Conservation (phyloP, 2,329 filamentous ascomycete genomes). For the Pyrenochaeta sp. region DNA sequence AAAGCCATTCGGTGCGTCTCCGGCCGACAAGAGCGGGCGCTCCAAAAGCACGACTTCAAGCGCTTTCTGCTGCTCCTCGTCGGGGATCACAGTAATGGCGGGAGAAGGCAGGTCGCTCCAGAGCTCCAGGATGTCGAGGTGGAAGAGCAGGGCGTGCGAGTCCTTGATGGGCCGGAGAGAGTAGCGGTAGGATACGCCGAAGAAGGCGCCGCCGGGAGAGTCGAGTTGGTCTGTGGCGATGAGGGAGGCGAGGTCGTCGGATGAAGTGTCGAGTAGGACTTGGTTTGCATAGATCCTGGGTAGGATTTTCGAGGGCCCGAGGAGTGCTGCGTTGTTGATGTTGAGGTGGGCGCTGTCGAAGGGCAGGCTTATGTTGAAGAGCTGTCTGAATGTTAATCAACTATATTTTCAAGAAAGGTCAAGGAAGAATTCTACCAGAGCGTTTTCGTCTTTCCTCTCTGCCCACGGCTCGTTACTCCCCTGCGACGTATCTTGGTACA, state of each 20-base stretch:
- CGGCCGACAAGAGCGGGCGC: slow-evolving; percentile 30
- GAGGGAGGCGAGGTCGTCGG: slow-evolving; percentile 18
- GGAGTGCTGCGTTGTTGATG: slow-evolving; percentile 36
- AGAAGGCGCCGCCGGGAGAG: slow-evolving; percentile 26
- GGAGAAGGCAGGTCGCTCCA: slow-evolving; percentile 22
- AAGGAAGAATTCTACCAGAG: slow-evolving; percentile 24
- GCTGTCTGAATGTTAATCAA: slow-evolving; percentile 14
- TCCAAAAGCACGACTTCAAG: slow-evolving; percentile 37
- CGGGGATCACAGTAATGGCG: slow-evolving; percentile 19
- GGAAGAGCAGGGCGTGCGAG: slow-evolving; percentile 31
- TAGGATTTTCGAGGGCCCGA: slow-evolving; percentile 21
- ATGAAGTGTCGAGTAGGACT: slow-evolving; percentile 31
- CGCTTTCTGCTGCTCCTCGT: slow-evolving; percentile 32
- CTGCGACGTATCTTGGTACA: slow-evolving; percentile 39
- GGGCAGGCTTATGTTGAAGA: slow-evolving; percentile 42
- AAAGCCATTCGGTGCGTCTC: slow-evolving; percentile 23
- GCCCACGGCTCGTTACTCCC: slow-evolving; percentile 34
- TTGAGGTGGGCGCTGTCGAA: slow-evolving; percentile 30
- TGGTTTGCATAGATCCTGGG: slow-evolving; percentile 40
- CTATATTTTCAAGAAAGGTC: not conserved
- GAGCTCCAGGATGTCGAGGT: slow-evolving; percentile 39
- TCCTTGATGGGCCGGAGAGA: slow-evolving; percentile 27
- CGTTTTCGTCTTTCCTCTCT: slow-evolving; percentile 34
- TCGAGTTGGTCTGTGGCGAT: slow-evolving; percentile 31
- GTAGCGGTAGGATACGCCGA: slow-evolving; percentile 40